A percentile compares a stretch with the other conserved stretches of the same genome.
phyloP scores from a whole-genome alignment of 2,329 filamentous ascomycete species.

The Bipolaris victoriae region DNA sequence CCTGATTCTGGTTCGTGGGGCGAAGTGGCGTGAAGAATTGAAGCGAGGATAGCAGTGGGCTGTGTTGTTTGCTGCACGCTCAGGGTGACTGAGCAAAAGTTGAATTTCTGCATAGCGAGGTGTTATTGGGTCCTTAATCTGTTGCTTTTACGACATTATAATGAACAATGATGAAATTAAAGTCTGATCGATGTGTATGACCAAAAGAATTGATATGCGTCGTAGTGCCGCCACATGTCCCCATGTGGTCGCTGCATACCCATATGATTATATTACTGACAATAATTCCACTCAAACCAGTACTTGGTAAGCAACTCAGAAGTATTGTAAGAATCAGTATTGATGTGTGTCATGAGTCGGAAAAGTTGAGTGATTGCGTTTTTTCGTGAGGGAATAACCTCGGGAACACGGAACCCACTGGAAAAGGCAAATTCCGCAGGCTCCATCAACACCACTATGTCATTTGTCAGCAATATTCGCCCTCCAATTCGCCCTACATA shows the following conservation, averaged over 20 bases:
- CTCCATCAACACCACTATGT: neutral
- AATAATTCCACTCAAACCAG: neutral
- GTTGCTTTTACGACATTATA: neutral
- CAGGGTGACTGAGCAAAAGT: neutral
- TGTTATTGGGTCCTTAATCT: slow-evolving; percentile 7
- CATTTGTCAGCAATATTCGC: slow-evolving; percentile 33
- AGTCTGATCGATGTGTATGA: neutral
- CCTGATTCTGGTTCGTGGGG: slow-evolving; percentile 29
- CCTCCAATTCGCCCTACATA: slow-evolving; percentile 2
- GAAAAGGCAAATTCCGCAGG: slow-evolving; percentile 9
- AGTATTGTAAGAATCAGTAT: neutral
- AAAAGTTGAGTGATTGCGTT: neutral
- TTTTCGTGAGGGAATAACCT: neutral
- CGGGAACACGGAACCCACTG: slow-evolving; percentile 8
- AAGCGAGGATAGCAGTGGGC: slow-evolving; percentile 21
- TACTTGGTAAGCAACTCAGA: neutral
- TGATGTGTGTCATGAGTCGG: neutral
- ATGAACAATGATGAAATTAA: neutral
- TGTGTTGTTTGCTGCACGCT: neutral
- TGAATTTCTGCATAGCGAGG: slow-evolving; percentile 22
- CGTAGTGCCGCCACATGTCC: neutral
- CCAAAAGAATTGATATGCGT: too few relatives aligned
- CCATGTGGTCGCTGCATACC: neutral
- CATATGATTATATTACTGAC: neutral
- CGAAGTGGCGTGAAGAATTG: slow-evolving; percentile 30